Conservation (phyloP, 805 yeast genomes). For the Kuraishia molischiana region DNA sequence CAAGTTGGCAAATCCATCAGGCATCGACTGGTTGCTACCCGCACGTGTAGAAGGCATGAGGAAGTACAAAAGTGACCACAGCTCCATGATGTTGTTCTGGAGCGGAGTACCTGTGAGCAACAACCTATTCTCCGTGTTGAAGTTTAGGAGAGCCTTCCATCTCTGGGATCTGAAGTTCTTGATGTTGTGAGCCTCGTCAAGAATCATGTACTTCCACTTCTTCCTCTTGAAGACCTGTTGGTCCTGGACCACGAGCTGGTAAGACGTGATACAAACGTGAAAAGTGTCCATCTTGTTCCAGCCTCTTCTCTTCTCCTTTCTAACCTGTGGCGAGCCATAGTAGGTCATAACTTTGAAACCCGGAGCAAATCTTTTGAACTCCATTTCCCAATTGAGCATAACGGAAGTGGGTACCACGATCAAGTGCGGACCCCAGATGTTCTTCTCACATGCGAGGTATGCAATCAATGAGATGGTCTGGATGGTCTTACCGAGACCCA, state of each 20-base stretch:
- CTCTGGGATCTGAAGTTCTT: conserved; percentile 93
- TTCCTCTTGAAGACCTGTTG: conserved; percentile 89
- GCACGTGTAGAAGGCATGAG: conserved; percentile 86
- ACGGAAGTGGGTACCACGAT: conserved; percentile 97
- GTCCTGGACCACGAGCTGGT: conserved; percentile 96
- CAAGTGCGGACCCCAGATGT: conserved; percentile 96
- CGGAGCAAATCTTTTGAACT: conserved; percentile 95
- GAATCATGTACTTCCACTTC: conserved; percentile 91
- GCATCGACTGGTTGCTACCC: conserved; percentile 52
- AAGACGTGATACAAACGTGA: conserved; percentile 95
- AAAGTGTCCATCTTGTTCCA: conserved; percentile 96
- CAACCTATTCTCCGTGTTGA: conserved; percentile 83
- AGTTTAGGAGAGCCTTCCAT: conserved; percentile 93
- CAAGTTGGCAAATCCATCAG: conserved; percentile 92
- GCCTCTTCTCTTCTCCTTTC: conserved; percentile 91
- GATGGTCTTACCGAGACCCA: conserved; percentile 97
- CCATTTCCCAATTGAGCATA: conserved; percentile 99
- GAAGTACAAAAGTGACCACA: conserved; percentile 93
- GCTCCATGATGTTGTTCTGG: conserved; percentile 88
- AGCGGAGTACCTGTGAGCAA: conserved; percentile 94
- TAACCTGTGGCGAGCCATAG: conserved; percentile 94
- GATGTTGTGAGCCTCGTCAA: conserved; percentile 97
- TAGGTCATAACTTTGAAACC: conserved; percentile 93
- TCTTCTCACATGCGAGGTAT: conserved; percentile 87
- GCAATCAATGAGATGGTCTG: conserved; percentile 86